A percentile compares a stretch with the other conserved stretches of the same genome.
phyloP scores from a whole-genome alignment of 441 rosid species.

The Erodium trifolium region DNA sequence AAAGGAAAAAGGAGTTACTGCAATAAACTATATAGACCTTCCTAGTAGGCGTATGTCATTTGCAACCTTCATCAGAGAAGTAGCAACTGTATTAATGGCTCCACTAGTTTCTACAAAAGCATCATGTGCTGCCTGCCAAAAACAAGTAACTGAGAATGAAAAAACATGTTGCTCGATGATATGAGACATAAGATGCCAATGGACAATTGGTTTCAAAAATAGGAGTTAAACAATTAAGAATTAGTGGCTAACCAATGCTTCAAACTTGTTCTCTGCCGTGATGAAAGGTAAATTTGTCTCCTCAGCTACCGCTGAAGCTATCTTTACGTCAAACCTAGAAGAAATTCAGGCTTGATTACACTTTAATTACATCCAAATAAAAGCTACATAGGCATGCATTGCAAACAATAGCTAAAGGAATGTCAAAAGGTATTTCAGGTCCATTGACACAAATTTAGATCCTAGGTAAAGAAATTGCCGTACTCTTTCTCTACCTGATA shows the following conservation, averaged over 20 bases:
- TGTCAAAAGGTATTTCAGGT: not conserved
- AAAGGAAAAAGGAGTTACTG: not conserved
- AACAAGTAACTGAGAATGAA: slow-evolving; percentile 15
- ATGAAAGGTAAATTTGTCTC: slow-evolving; percentile 82
- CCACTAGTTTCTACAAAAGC: slow-evolving; percentile 96
- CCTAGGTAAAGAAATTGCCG: not conserved
- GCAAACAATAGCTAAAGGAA: not conserved
- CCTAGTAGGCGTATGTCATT: slow-evolving; percentile 88
- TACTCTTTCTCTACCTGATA: no score
- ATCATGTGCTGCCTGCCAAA: slow-evolving; percentile 87
- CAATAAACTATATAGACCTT: slow-evolving; percentile 42
- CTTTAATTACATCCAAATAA: slow-evolving; percentile 4
- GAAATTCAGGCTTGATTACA: slow-evolving; percentile 1
- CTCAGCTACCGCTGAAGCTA: slow-evolving; percentile 90
- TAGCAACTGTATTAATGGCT: slow-evolving; percentile 69
- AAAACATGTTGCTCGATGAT: slow-evolving; percentile 14
- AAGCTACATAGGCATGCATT: not conserved
- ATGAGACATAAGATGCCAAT: slow-evolving; percentile 1
- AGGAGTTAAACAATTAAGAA: slow-evolving; percentile 4
- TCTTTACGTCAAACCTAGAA: slow-evolving; percentile 77
- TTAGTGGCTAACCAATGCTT: slow-evolving; percentile 70
- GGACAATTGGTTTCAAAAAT: not conserved
- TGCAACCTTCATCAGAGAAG: slow-evolving; percentile 83
- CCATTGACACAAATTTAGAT: not conserved
- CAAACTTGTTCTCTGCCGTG: slow-evolving; percentile 93